Base-by-base conservation (phyloP, 495 filamentous ascomycete species). In the Aspergillus egyptiacus region DNA sequence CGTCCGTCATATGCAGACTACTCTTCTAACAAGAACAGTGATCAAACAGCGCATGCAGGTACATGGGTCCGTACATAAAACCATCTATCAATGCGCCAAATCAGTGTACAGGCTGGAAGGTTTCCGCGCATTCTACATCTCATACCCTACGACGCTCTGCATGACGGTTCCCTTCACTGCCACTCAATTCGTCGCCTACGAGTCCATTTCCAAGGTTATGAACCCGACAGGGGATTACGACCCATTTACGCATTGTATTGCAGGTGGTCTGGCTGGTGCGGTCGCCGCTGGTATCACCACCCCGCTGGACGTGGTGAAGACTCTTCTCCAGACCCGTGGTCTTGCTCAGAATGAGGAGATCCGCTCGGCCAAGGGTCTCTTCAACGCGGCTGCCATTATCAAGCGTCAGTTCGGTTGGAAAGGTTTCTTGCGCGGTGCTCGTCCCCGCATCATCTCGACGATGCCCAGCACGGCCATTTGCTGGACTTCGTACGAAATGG, bases 11-110 rank as follows among this genome's bases (percentile, higher is more conserved):
- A 14, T 11, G 2, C 13, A 10, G 11, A 28, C n/a, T n/a, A 24
- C 5, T 11, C 8, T 6, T 28, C 62, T 66, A 43, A 68, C 47
- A 33, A 6, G 3, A 50, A 9, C 58, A 96, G 93, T 99, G 25
- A 93, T 99, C 75, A 99, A 99, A 70, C 93, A 99, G 66, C 86
- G 93, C 40, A 99, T 99, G 93, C 93, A 99, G 64, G 85, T 99
- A 46, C 89, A 96, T 55, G 84, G 91, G 52, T 97, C 94, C n/a
- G 77, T 83, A 33, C 94, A 96, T 69, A 84, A 81, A 58, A 87
- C 82, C 7, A 81, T 96, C 63, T 58, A 71, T 31, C 84, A 96
- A 62, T 99, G 93, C 74, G 89, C 90, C 25, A 79, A 74, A 60
- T 80, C 85, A 40, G 83, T 97, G 41, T 96, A 95, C 72, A 80